Evolutionary conservation across 2,329 filamentous ascomycete species (phyloP).

Genomic region (Elsinoe perseae): DNA sequence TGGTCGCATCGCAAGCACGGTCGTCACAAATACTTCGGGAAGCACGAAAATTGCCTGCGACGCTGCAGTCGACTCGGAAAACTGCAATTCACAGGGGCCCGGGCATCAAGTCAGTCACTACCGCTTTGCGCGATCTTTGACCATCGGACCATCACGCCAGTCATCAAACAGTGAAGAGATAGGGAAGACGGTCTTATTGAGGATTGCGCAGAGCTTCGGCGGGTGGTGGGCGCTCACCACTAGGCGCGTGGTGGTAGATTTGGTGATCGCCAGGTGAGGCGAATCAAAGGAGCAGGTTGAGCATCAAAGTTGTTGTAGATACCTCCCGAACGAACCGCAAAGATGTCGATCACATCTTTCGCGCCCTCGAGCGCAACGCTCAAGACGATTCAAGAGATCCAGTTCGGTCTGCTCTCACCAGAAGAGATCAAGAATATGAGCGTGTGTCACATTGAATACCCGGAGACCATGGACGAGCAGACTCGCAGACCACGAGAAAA

Average conservation of each 20-base stretch:
- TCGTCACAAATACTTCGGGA: neutral
- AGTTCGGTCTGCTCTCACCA: slow-evolving; percentile 94
- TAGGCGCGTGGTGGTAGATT: slow-evolving; percentile 13
- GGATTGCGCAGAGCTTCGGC: slow-evolving; percentile 1
- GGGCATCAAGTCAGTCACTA: slow-evolving; percentile 18
- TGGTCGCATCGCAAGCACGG: slow-evolving; percentile 14
- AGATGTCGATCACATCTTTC: slow-evolving; percentile 92
- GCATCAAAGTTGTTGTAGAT: slow-evolving; percentile 8
- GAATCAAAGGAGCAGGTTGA: slow-evolving; percentile 7
- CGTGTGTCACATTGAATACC: slow-evolving; percentile 89
- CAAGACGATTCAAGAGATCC: slow-evolving; percentile 97
- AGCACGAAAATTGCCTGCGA: neutral
- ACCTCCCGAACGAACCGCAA: slow-evolving; percentile 35
- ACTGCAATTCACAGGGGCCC: slow-evolving; percentile 14
- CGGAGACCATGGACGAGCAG: slow-evolving; percentile 99
- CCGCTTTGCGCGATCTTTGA: slow-evolving; percentile 20
- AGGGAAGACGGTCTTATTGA: neutral
- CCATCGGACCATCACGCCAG: slow-evolving; percentile 19
- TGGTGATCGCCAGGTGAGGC: slow-evolving; percentile 2
- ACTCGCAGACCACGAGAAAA: slow-evolving; percentile 82
- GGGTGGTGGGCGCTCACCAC: slow-evolving; percentile 14
- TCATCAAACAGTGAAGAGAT: neutral
- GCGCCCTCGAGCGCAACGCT: slow-evolving; percentile 88
- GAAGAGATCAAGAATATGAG: slow-evolving; percentile 99
- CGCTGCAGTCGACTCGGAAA: slow-evolving; percentile 17